Conservation (phyloP, 139 green algal species). For the Eudorina sp. region DNA sequence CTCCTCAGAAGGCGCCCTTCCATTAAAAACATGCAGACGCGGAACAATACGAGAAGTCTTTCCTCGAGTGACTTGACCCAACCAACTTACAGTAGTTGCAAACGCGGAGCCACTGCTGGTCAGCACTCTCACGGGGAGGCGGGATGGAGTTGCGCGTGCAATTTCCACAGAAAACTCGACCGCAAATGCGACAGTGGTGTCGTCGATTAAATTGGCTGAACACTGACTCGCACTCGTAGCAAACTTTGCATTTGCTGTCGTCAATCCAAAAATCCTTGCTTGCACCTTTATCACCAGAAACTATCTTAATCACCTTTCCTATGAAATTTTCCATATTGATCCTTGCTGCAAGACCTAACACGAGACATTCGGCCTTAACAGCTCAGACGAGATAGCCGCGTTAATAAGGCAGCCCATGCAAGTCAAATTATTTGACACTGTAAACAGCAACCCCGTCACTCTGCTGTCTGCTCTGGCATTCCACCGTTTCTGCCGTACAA, state of each 20-base stretch:
- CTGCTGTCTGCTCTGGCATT: too few species aligned
- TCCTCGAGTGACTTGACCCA: not conserved
- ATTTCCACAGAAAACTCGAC: constrained; percentile 66
- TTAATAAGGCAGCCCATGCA: too few species aligned
- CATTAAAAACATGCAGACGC: not conserved
- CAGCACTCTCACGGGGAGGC: constrained; percentile 36
- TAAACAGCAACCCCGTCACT: too few species aligned
- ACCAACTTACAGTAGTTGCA: constrained; percentile 75
- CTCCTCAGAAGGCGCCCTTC: not conserved
- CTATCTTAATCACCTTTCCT: constrained; percentile 6
- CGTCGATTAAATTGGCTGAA: constrained; percentile 61
- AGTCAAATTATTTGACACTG: too few species aligned
- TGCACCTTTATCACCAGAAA: constrained; percentile 4
- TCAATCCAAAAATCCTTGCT: constrained; percentile 68
- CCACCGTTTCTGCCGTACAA: too few species aligned
- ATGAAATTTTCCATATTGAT: constrained; percentile 22
- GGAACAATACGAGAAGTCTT: not conserved
- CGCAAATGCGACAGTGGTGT: constrained; percentile 72
- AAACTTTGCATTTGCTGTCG: constrained; percentile 62
- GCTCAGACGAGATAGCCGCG: not conserved
- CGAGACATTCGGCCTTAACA: not conserved
- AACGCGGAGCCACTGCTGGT: constrained; percentile 59
- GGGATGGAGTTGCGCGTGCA: constrained; percentile 64
- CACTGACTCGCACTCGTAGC: constrained; percentile 65
- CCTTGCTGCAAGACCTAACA: not conserved